These are phyloP conservation scores for Paramyrothecium roridum DNA, from an alignment of 2,329 filamentous ascomycete species.

Conservation along the genomic window DNA sequence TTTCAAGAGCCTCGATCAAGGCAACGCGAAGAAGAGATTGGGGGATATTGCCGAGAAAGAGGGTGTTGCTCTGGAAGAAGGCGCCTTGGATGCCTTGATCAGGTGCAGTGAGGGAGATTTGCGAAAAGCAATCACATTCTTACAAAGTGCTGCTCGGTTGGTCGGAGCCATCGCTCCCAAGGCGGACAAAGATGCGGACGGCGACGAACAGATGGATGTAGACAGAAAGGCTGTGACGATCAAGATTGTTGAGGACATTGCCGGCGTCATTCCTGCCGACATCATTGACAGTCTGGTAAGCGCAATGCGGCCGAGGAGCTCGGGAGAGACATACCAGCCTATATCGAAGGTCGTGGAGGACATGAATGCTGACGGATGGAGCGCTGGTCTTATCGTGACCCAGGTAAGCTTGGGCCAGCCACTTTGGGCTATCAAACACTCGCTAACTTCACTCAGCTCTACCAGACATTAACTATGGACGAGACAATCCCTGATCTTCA, in stretches of 20 bases:
- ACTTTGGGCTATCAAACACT: conserved; percentile 11
- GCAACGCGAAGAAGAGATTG: conserved; percentile 75
- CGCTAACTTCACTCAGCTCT: conserved; percentile 52
- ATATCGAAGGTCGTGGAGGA: conserved; percentile 81
- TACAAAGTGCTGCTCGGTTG: conserved; percentile 90
- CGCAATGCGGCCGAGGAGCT: conserved; percentile 71
- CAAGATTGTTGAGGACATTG: conserved; percentile 86
- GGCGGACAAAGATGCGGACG: conserved; percentile 45
- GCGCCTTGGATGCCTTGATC: conserved; percentile 80
- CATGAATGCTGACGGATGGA: conserved; percentile 96
- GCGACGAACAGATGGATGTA: conserved; percentile 60
- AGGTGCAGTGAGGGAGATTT: conserved; percentile 90
- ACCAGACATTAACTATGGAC: conserved; percentile 78
- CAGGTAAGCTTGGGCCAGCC: conserved; percentile 54
- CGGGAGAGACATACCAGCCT: conserved; percentile 64
- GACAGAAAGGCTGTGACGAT: conserved; percentile 66
- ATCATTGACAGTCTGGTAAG: conserved; percentile 69
- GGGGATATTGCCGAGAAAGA: conserved; percentile 81
- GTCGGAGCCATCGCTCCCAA: conserved; percentile 63
- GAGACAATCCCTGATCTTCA: conserved; percentile 79
- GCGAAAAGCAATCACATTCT: conserved; percentile 90
- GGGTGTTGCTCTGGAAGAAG: conserved; percentile 70
- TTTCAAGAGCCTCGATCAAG: conserved; percentile 92
- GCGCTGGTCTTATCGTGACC: conserved; percentile 79
- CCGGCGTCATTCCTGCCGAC: conserved; percentile 79